phyloP scores from a whole-genome alignment of 768 basidiomycete species.

The Pleurotus platypus region DNA sequence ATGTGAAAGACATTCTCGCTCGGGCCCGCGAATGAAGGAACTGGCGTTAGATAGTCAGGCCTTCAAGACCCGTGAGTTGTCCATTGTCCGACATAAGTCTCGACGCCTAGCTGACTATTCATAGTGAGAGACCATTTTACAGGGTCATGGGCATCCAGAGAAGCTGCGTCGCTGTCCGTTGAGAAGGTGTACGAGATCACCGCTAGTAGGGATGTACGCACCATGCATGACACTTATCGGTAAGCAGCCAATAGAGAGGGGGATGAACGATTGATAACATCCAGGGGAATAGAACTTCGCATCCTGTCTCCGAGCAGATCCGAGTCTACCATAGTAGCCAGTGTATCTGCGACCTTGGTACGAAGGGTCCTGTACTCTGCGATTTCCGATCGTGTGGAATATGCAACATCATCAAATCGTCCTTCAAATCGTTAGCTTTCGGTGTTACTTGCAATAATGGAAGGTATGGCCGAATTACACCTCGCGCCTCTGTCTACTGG shows the following conservation, averaged over 20 bases:
- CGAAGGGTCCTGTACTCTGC: conserved; percentile 47
- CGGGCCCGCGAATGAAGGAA: conserved; percentile 44
- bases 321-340: conserved; percentile 62
- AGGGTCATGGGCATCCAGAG: conserved; percentile 17
- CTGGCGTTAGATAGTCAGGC: conserved; percentile 39
- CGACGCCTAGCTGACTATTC: conserved; percentile 10
- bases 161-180: conserved; percentile 32
- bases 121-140: conserved; percentile 39
- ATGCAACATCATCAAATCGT: conserved; percentile 54
- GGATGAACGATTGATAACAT: not conserved
- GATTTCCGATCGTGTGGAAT: conserved; percentile 63
- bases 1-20: conserved; percentile 44
- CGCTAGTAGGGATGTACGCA: conserved; percentile 36
- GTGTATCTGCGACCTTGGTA: conserved; percentile 67
- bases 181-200: conserved; percentile 57
- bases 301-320: conserved; percentile 29
- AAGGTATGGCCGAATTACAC: conserved; percentile 33
- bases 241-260: conserved; percentile 17
- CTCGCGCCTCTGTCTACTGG: conserved; percentile 1
- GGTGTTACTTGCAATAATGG: conserved; percentile 49
- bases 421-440: conserved; percentile 56
- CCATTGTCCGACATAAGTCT: conserved; percentile 9
- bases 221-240: conserved; percentile 47
- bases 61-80: conserved; percentile 49
- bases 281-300: conserved; percentile 9